Conservation (phyloP, 352 stramenopile genomes). For the Plasmopara muralis region DNA sequence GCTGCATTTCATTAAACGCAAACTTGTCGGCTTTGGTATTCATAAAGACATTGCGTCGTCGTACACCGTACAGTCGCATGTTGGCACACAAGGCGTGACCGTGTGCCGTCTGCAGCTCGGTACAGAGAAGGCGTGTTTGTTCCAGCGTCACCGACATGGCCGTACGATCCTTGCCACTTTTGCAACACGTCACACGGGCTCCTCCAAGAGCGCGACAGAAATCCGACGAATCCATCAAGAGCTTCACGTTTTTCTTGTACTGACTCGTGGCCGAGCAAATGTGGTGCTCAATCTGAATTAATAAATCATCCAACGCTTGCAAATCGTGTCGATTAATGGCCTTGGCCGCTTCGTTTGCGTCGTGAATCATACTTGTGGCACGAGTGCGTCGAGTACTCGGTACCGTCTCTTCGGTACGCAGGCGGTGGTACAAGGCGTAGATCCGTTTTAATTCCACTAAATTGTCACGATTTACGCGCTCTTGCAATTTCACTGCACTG, state of each 20-base stretch:
- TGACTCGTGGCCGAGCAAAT: slow-evolving; percentile 58
- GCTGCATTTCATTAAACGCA: slow-evolving; percentile 85
- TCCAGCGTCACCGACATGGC: slow-evolving; percentile 96
- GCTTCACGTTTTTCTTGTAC: slow-evolving; percentile 77
- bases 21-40: slow-evolving; percentile 84
- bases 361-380: slow-evolving; percentile 4
- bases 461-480: slow-evolving; percentile 79
- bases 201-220: slow-evolving; percentile 85
- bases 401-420: slow-evolving; percentile 18
- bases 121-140: slow-evolving; percentile 63
- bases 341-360: slow-evolving; percentile 25
- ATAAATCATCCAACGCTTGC: slow-evolving; percentile 54
- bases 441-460: slow-evolving; percentile 56
- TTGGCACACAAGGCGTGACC: slow-evolving; percentile 50
- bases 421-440: slow-evolving; percentile 44
- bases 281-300: slow-evolving; percentile 66
- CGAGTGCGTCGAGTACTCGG: not conserved
- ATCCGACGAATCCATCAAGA: slow-evolving; percentile 77
- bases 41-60: slow-evolving; percentile 75
- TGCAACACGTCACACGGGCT: slow-evolving; percentile 94
- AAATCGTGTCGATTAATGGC: slow-evolving; percentile 32
- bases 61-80: slow-evolving; percentile 71
- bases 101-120: slow-evolving; percentile 51
- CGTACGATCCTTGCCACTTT: slow-evolving; percentile 96
- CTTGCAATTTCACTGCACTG: slow-evolving; percentile 65